A percentile compares a stretch with the other conserved stretches of the same genome.
Evolutionary conservation across 2,329 filamentous ascomycete species (phyloP).

Genomic region (Trichoderma afroharzianum): DNA sequence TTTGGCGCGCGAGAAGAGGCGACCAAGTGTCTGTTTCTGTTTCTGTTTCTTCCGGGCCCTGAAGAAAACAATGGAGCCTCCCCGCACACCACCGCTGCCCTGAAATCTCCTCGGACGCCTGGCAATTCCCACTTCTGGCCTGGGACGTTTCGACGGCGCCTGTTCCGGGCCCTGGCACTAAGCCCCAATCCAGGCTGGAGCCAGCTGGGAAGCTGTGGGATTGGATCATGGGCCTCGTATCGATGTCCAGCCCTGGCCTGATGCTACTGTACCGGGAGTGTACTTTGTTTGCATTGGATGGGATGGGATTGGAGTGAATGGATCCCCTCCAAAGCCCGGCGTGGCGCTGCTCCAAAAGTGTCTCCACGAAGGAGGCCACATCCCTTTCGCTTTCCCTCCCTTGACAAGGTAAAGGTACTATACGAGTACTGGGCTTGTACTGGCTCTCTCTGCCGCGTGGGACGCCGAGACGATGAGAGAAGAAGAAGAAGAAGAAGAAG

Average conservation of each 20-base stretch:
- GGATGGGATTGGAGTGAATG: not conserved
- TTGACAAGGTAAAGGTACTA: not conserved
- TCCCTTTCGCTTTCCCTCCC: slow-evolving; percentile 9
- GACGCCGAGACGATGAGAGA: not conserved
- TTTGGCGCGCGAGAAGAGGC: not conserved
- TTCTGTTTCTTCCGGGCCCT: not conserved
- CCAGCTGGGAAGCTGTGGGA: not conserved
- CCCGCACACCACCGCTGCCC: slow-evolving; percentile 3
- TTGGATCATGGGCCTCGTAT: slow-evolving; percentile 11
- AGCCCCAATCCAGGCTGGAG: not conserved
- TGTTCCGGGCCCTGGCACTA: not conserved
- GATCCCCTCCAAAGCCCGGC: not conserved
- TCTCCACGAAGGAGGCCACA: not conserved
- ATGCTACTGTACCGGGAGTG: not conserved
- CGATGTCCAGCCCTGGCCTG: not conserved
- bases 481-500: not conserved
- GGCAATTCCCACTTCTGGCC: not conserved
- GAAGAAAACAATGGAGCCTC: not conserved
- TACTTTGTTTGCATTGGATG: not conserved
- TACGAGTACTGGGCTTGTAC: not conserved
- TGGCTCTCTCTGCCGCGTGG: not conserved
- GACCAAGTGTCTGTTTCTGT: no score
- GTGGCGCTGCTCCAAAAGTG: not conserved
- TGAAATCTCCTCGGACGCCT: slow-evolving; percentile 5
- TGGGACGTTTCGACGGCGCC: slow-evolving; percentile 5